Evolutionary conservation across 78 protist species (phyloP).

Genomic region (Dictyostelium discoideum): DNA sequence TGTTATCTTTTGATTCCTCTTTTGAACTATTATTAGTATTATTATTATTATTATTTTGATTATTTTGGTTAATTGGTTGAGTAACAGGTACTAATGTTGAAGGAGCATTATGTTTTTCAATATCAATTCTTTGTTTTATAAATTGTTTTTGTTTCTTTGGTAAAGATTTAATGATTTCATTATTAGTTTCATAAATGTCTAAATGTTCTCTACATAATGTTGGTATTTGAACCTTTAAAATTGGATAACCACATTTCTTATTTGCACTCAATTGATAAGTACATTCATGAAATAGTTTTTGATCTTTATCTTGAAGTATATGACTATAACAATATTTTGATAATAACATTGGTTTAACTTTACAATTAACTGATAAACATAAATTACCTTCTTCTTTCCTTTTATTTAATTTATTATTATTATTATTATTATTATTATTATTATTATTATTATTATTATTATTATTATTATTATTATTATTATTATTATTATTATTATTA

Average conservation of each 20-base stretch:
- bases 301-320: conserved; percentile 49
- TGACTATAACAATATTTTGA: conserved; percentile 64
- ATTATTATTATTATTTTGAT: not conserved
- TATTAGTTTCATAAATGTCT: conserved; percentile 22
- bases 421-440: not conserved
- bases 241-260: conserved; percentile 56
- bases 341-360: not conserved
- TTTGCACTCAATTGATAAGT: not conserved
- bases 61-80: not conserved
- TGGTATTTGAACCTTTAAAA: conserved; percentile 54
- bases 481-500: not conserved
- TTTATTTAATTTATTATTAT: not conserved
- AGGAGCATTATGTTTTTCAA: not conserved
- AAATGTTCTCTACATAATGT: conserved; percentile 59
- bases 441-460: not conserved
- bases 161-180: not conserved
- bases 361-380: conserved; percentile 15
- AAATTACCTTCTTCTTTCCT: not conserved
- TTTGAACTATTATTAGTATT: not conserved
- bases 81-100: not conserved
- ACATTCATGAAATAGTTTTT: conserved; percentile 55
- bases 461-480: not conserved
- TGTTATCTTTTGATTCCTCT: not conserved
- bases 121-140: conserved; percentile 20
- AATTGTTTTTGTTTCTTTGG: conserved; percentile 38